Evolutionary conservation across 2,329 filamentous ascomycete genomes (phyloP).

Genomic region (Alternaria consortialis): DNA sequence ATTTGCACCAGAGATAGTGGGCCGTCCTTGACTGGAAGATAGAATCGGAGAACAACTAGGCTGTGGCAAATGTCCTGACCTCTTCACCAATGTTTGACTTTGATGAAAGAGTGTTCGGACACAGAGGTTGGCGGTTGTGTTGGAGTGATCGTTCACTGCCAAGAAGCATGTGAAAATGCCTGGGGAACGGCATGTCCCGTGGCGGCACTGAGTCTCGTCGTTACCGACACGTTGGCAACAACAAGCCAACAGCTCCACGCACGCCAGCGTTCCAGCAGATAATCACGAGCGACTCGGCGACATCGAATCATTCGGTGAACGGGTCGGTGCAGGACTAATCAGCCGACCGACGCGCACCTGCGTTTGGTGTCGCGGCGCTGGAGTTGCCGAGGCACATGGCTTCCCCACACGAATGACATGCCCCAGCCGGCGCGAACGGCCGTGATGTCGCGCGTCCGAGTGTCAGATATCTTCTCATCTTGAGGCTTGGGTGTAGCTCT

Average conservation of each 20-base stretch:
- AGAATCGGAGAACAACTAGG: not conserved
- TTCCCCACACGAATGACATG: slow-evolving; percentile 37
- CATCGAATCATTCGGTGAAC: slow-evolving; percentile 21
- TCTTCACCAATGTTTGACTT: not conserved
- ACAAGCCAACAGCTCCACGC: not conserved
- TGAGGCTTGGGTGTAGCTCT: not conserved
- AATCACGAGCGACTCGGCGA: slow-evolving; percentile 6
- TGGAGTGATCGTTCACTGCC: not conserved
- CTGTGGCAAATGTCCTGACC: too few species aligned
- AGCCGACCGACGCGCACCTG: slow-evolving; percentile 15
- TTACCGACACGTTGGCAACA: not conserved
- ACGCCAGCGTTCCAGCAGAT: not conserved
- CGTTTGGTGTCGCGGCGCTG: slow-evolving; percentile 25
- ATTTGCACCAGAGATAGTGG: not conserved
- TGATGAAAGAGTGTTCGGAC: not conserved
- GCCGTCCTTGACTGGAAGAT: not conserved
- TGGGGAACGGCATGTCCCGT: not conserved
- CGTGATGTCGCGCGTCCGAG: slow-evolving; percentile 16
- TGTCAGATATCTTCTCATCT: slow-evolving; percentile 13
- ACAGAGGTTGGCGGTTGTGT: not conserved
- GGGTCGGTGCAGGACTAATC: slow-evolving; percentile 10
- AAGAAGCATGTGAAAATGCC: slow-evolving; percentile 13
- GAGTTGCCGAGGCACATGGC: slow-evolving; percentile 39
- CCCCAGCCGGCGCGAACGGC: slow-evolving; percentile 24
- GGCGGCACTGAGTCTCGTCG: not conserved